Conservation (phyloP, 2,329 filamentous ascomycete species). For the Hypocreales sp. region DNA sequence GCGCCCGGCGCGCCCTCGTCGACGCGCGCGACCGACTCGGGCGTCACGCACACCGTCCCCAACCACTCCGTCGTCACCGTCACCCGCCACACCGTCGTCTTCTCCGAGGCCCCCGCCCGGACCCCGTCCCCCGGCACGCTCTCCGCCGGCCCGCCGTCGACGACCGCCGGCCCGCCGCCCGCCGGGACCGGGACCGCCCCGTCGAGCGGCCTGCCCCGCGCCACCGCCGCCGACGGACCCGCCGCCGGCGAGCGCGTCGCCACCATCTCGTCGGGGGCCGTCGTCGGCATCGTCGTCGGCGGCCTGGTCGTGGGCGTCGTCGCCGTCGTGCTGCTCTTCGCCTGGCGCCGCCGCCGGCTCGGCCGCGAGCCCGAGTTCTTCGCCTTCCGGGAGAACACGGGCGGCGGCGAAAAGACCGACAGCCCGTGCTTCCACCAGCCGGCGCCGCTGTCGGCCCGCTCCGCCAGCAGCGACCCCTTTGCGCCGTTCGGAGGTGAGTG, state of each 20-base stretch:
- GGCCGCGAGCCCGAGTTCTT: conserved; percentile 2
- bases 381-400: conserved; percentile 3
- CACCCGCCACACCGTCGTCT: conserved; percentile 17
- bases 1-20: neutral
- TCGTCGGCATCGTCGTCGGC: conserved; percentile 17
- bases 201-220: too few species aligned
- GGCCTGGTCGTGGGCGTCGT: conserved; percentile 12
- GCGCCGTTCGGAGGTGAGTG: conserved; percentile 28
- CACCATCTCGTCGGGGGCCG: conserved; percentile 12
- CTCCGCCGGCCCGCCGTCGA: neutral
- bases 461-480: conserved; percentile 20
- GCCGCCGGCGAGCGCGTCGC: too few species aligned
- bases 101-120: conserved; percentile 10
- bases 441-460: conserved; percentile 13
- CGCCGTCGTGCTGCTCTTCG: conserved; percentile 8
- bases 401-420: conserved; percentile 7
- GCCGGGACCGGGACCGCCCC: too few species aligned
- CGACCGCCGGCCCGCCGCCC: neutral
- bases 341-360: conserved; percentile 8
- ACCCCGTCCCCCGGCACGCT: conserved; percentile 2
- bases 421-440: too few species aligned
- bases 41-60: conserved; percentile 19
- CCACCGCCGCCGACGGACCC: too few species aligned
- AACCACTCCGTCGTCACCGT: conserved; percentile 18
- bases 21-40: conserved; percentile 18